Evolutionary conservation across 1,139 yeast species (phyloP), one percentile per base, ranked within the genome.

Genomic region (Geotrichum restrictum): DNA sequence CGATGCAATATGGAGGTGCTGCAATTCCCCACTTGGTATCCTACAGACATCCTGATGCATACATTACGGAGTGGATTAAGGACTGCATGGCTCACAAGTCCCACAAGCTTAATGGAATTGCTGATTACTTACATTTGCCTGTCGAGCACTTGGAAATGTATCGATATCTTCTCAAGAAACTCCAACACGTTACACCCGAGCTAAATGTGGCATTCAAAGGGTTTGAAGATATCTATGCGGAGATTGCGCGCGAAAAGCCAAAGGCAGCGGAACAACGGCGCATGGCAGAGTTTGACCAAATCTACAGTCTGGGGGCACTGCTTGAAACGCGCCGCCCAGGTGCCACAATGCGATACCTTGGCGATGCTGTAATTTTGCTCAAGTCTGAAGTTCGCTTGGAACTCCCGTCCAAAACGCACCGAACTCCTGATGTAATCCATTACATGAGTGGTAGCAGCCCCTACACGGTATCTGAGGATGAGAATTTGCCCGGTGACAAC

Each of bases 81-180:
- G 44, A 48, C 18, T 54, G 59, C 40, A 43, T 48, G 22, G 55
- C 51, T 31, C 46, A 49, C 31, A 56, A 58, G 37, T 38, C 50
- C 8, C 65, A 63, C 38, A 51, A 57, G 13, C 52, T 62, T 33
- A 24, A 48, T 1, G 43, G 55, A 11, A 51, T 61, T 29, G 22
- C 59, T 1, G 62, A 60, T n/a, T 64, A 64, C 52, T 41, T 64
- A 52, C 54, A 57, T 24, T 54, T 59, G 24, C 68, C 68, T 7
- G 41, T 42, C 3, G 48, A 39, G 11, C 56, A 51, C 18, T 27
- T 47, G 1, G 48, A 48, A 29, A 33, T 31, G 18, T 54, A 54
- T 27, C 45, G 56, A 1, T 13, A 24, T 21, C 8, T 51, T 7
- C 37, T 54, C 4, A 16, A 21, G 2, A 41, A 21, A 21, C 44